A percentile compares a stretch with the other conserved stretches of the same genome.
Conservation (phyloP, 495 filamentous ascomycete species). For the Pyrenopolyporus hunteri region DNA sequence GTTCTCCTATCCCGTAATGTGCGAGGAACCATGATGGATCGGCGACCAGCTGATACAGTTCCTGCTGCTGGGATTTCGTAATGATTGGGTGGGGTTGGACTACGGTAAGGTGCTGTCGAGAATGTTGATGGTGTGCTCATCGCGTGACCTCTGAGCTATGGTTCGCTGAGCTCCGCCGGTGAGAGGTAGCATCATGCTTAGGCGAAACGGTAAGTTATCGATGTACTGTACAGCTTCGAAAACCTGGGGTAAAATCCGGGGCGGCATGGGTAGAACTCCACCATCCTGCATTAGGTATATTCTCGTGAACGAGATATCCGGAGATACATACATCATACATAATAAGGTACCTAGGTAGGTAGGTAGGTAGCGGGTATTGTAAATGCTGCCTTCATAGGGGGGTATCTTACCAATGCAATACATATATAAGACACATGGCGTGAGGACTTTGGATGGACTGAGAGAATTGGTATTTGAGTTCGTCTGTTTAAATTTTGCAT, state of each 20-base stretch:
- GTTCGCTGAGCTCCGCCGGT: constrained; percentile 38
- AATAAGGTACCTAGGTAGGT: no score
- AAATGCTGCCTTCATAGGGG: no score
- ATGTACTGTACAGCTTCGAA: constrained; percentile 24
- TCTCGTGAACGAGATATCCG: no score
- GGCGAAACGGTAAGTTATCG: constrained; percentile 17
- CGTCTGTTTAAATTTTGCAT: no score
- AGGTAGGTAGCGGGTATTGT: no score
- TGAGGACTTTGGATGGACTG: no score
- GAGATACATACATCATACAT: no score
- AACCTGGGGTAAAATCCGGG: constrained; percentile 41
- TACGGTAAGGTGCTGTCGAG: constrained; percentile 33
- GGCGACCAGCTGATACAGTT: constrained; percentile 34
- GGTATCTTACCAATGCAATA: no score
- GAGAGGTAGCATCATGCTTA: constrained; percentile 36
- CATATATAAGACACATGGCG: no score
- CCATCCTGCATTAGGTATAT: constrained; percentile 26
- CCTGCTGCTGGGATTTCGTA: constrained; percentile 28
- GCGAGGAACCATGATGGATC: constrained; percentile 31
- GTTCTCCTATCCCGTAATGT: constrained; percentile 16
- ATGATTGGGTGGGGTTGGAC: constrained; percentile 34
- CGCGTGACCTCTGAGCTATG: constrained; percentile 34
- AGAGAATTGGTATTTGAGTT: no score
- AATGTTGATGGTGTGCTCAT: constrained; percentile 38
- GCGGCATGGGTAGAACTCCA: constrained; percentile 28